Evolutionary conservation across 805 yeast genomes (phyloP).

Genomic region (Ogataea paradorogensis): DNA sequence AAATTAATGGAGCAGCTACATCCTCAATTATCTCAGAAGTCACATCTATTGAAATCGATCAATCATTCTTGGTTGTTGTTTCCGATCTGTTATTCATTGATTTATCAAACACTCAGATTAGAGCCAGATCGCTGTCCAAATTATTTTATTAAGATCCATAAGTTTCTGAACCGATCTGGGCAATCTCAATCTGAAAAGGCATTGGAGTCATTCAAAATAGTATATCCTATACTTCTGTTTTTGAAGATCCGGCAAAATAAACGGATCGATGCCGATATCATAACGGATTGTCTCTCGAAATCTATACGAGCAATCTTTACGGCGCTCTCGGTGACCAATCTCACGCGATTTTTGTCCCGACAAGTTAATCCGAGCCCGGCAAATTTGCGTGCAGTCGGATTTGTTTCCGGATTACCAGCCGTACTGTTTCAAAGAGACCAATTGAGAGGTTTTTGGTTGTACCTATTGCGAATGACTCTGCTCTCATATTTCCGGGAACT

Average conservation of each 20-base stretch:
- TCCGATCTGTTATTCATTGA: conserved; percentile 21
- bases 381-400: conserved; percentile 16
- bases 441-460: conserved; percentile 21
- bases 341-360: conserved; percentile 7
- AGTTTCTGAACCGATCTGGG: conserved; percentile 2
- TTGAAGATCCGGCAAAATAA: conserved; percentile 4
- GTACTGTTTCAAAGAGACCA: conserved; percentile 12
- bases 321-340: conserved; percentile 10
- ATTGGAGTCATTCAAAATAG: conserved; percentile 13
- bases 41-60: conserved; percentile 3
- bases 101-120: conserved; percentile 13
- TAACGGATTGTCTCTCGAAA: conserved; percentile 7
- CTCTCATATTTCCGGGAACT: conserved; percentile 13
- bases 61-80: conserved; percentile 23
- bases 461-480: conserved; percentile 19
- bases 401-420: conserved; percentile 14
- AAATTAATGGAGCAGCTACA: conserved; percentile 15
- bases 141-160: conserved; percentile 14
- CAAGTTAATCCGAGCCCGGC: not conserved
- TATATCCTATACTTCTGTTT: conserved; percentile 14
- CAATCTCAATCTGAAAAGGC: conserved; percentile 12
- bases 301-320: conserved; percentile 13
- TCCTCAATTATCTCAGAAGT: conserved; percentile 8
- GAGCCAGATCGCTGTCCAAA: conserved; percentile 17
- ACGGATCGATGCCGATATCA: conserved; percentile 7